A percentile compares a stretch with the other conserved stretches of the same genome.
phyloP scores from a whole-genome alignment of 2,329 filamentous ascomycete species.

The Ophiocordyceps australis region DNA sequence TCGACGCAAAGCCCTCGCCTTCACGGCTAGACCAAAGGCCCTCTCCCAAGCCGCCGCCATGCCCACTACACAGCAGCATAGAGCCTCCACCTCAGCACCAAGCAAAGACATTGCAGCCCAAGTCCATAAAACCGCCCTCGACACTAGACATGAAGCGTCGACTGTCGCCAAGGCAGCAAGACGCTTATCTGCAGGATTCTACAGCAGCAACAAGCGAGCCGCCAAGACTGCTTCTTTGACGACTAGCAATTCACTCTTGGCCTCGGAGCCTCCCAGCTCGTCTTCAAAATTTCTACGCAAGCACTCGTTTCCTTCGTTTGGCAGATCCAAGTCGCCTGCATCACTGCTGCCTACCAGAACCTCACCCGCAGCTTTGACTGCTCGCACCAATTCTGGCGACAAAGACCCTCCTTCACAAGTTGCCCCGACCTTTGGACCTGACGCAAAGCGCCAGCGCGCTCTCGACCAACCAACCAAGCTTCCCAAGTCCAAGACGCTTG shows the following conservation, averaged over 20 bases:
- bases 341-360: slow-evolving; percentile 3
- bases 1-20: too few species aligned
- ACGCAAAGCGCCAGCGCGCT: neutral
- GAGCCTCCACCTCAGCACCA: too few species aligned
- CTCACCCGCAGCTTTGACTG: slow-evolving; percentile 3
- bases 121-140: too few species aligned
- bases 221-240: too few species aligned
- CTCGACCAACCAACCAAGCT: slow-evolving; percentile 9
- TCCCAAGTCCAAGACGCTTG: slow-evolving; percentile 26
- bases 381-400: neutral
- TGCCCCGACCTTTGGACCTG: neutral
- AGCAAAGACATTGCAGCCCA: too few species aligned
- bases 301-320: slow-evolving; percentile 2
- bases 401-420: neutral
- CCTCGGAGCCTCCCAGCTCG: neutral
- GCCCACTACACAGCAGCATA: too few species aligned
- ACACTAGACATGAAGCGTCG: too few species aligned
- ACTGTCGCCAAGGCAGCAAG: slow-evolving; percentile 5
- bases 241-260: too few species aligned
- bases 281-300: slow-evolving; percentile 5
- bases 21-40: too few species aligned
- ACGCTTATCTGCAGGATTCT: slow-evolving; percentile 13
- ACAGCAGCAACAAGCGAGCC: slow-evolving; percentile 6
- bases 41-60: too few species aligned
- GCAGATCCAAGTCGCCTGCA: slow-evolving; percentile 2